These are phyloP conservation scores for Cephaloascus fragrans DNA, from an alignment of 805 yeast species.

Conservation along the genomic window DNA sequence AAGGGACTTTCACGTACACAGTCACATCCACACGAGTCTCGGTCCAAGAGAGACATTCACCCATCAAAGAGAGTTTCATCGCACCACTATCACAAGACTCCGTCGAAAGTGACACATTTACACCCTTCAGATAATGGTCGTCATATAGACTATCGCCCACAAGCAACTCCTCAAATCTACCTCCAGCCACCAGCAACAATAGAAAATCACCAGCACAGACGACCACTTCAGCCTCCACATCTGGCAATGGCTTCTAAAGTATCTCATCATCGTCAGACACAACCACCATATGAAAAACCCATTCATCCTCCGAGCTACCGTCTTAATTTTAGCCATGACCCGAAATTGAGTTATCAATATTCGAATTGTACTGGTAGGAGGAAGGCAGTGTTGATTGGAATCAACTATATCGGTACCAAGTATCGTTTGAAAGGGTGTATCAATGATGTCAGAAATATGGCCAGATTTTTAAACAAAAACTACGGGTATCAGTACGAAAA, in stretches of 20 bases:
- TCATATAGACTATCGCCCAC: too few species aligned
- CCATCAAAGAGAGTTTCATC: background rate
- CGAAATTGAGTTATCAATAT: slow-evolving; percentile 12
- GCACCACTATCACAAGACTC: too few species aligned
- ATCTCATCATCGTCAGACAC: background rate
- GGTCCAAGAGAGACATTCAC: background rate
- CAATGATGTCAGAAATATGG: slow-evolving; percentile 28
- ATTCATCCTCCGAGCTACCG: too few species aligned
- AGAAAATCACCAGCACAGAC: background rate
- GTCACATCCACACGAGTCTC: background rate
- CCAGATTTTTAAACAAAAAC: slow-evolving; percentile 15
- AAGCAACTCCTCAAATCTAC: background rate
- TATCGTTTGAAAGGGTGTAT: slow-evolving; percentile 26
- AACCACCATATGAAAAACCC: too few species aligned
- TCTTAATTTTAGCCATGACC: too few species aligned
- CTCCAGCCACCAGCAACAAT: background rate
- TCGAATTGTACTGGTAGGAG: slow-evolving; percentile 26
- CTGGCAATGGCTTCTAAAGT: background rate
- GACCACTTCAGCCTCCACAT: background rate
- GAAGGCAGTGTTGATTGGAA: slow-evolving; percentile 26
- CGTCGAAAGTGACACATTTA: too few species aligned
- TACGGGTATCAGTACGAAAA: slow-evolving; percentile 25
- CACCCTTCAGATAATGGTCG: background rate
- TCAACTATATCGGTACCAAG: slow-evolving; percentile 20
- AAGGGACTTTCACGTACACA: background rate